A percentile compares a stretch with the other conserved stretches of the same genome.
Evolutionary conservation across 495 filamentous ascomycete species (phyloP).

Genomic region (Sabuloglossum arenarium): DNA sequence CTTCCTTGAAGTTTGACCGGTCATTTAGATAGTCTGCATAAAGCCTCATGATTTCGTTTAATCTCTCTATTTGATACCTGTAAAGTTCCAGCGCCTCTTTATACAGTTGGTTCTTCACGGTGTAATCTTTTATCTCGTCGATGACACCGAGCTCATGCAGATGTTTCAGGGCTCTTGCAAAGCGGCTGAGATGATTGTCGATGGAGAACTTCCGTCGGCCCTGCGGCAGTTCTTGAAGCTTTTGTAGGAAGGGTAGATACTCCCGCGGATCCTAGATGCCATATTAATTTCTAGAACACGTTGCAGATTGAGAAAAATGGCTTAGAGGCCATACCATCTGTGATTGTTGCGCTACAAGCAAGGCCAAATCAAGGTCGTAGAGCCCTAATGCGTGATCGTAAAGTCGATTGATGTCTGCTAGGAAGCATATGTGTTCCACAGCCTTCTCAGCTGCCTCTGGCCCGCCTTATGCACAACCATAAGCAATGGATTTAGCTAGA

Average conservation of each 20-base stretch:
- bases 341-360: slow-evolving; percentile 84
- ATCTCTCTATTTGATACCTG: slow-evolving; percentile 45
- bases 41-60: slow-evolving; percentile 42
- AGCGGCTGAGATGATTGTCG: slow-evolving; percentile 63
- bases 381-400: slow-evolving; percentile 80
- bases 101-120: slow-evolving; percentile 61
- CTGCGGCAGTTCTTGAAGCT: slow-evolving; percentile 49
- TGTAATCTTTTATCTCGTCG: slow-evolving; percentile 56
- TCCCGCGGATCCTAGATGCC: slow-evolving; percentile 54
- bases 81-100: slow-evolving; percentile 58
- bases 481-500: background rate
- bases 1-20: slow-evolving; percentile 58
- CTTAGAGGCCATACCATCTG: slow-evolving; percentile 36
- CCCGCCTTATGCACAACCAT: background rate
- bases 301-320: background rate
- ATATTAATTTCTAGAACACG: slow-evolving; percentile 2
- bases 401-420: slow-evolving; percentile 81
- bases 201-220: slow-evolving; percentile 60
- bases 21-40: slow-evolving; percentile 62
- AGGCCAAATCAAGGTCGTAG: slow-evolving; percentile 74
- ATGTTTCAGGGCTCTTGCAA: slow-evolving; percentile 54
- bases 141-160: slow-evolving; percentile 46
- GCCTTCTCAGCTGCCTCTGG: slow-evolving; percentile 57
- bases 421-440: slow-evolving; percentile 89
- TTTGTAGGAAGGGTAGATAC: slow-evolving; percentile 85